These are phyloP conservation scores for Fusarium stilboides DNA, from an alignment of 2,329 filamentous ascomycete species.

Conservation along the genomic window DNA sequence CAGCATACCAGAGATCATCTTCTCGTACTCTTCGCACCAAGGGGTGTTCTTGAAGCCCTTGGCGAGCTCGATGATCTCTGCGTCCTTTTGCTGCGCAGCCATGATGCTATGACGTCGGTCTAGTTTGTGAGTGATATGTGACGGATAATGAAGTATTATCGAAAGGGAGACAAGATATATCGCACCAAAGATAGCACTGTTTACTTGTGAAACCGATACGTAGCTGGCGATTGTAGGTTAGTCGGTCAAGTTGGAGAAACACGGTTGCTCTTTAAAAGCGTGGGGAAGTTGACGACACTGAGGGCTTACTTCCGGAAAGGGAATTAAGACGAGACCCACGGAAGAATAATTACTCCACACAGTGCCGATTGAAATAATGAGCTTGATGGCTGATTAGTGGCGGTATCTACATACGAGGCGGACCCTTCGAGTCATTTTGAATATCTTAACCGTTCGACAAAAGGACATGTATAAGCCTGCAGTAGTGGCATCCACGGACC, in stretches of 20 bases:
- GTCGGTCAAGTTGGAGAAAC: neutral
- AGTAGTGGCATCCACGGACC: too few species aligned
- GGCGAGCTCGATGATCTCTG: slow-evolving; percentile 44
- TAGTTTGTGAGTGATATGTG: accelerated
- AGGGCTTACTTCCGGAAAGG: slow-evolving; percentile 11
- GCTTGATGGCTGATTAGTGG: too few species aligned
- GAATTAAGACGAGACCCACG: neutral
- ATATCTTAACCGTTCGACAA: too few species aligned
- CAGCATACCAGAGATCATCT: slow-evolving; percentile 51
- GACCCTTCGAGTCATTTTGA: too few species aligned
- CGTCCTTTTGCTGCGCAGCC: slow-evolving; percentile 41
- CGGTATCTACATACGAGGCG: too few species aligned
- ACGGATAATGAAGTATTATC: too few species aligned
- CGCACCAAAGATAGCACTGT: accelerated
- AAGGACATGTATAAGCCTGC: too few species aligned
- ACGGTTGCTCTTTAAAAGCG: neutral
- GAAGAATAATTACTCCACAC: neutral
- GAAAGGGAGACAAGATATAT: neutral
- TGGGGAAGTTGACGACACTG: slow-evolving; percentile 9
- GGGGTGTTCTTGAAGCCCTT: slow-evolving; percentile 37
- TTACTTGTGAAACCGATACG: neutral
- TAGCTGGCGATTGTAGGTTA: neutral
- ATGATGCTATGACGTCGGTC: slow-evolving; percentile 12
- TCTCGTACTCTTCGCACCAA: slow-evolving; percentile 48
- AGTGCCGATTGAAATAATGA: neutral